These are phyloP conservation scores for Alternaria metachromatica DNA, from an alignment of 2,329 filamentous ascomycete species.

Conservation along the genomic window DNA sequence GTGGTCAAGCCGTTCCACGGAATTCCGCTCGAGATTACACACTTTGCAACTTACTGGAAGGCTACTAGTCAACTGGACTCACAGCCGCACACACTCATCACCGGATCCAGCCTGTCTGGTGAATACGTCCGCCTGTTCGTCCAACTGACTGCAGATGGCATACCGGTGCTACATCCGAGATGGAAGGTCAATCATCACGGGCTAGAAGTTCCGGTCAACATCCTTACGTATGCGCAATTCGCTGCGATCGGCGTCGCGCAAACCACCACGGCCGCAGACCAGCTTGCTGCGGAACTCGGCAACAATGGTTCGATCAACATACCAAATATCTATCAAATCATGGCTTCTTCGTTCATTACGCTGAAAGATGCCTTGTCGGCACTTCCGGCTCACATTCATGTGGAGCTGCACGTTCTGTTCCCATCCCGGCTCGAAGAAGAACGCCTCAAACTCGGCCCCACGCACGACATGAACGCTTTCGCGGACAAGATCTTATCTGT, in stretches of 20 bases:
- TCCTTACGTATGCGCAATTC: constrained; percentile 78
- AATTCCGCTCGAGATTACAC: constrained; percentile 91
- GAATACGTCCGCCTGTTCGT: constrained; percentile 92
- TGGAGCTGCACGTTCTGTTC: constrained; percentile 92
- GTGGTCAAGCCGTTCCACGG: constrained; percentile 96
- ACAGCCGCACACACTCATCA: constrained; percentile 85
- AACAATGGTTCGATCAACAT: constrained; percentile 40
- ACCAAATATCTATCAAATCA: constrained; percentile 71
- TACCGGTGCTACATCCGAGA: constrained; percentile 85
- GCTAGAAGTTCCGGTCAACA: constrained; percentile 81
- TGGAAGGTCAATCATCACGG: constrained; percentile 81
- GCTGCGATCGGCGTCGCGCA: constrained; percentile 53
- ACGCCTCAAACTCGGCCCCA: constrained; percentile 71
- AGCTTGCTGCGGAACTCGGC: constrained; percentile 33
- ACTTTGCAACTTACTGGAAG: constrained; percentile 99
- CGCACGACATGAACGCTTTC: constrained; percentile 83
- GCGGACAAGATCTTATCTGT: constrained; percentile 82
- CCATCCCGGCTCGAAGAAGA: constrained; percentile 78
- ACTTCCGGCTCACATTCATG: constrained; percentile 79
- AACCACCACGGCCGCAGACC: constrained; percentile 28
- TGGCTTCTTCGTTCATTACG: constrained; percentile 79
- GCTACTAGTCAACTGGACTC: constrained; percentile 92
- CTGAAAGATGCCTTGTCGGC: constrained; percentile 77
- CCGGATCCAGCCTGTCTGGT: constrained; percentile 93
- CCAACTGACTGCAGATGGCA: constrained; percentile 85